A percentile compares a stretch with the other conserved stretches of the same genome.
phyloP scores from a whole-genome alignment of 176 grass and related monocot species.

The Typha latifolia region DNA sequence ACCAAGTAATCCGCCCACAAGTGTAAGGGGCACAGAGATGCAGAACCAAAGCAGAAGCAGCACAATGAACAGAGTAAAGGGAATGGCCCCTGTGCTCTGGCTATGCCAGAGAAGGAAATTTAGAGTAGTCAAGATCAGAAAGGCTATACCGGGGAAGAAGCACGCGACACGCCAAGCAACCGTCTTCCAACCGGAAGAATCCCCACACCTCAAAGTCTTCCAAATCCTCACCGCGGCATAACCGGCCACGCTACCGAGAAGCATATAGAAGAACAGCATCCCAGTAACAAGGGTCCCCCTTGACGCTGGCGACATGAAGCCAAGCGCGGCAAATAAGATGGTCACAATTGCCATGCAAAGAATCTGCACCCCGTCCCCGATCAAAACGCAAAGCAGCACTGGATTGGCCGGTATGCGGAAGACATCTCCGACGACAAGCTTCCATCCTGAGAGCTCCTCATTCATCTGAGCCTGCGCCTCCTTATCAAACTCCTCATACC shows the following conservation, averaged over 20 bases:
- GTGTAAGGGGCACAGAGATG: conserved; percentile 57
- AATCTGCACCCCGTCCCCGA: conserved; percentile 57
- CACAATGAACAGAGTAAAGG: conserved; percentile 28
- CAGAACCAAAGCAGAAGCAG: conserved; percentile 47
- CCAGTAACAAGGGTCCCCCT: conserved; percentile 42
- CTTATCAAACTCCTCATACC: conserved; percentile 35
- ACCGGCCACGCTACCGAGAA: conserved; percentile 33
- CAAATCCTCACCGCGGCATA: conserved; percentile 43
- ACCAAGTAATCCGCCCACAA: conserved; percentile 34
- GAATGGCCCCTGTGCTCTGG: conserved; percentile 56
- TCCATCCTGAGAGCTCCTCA: conserved; percentile 49
- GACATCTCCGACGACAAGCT: conserved; percentile 39
- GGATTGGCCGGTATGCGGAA: conserved; percentile 42
- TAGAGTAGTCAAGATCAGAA: conserved; percentile 35
- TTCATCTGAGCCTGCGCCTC: conserved; percentile 19
- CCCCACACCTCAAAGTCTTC: conserved; percentile 36
- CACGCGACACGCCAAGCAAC: conserved; percentile 34
- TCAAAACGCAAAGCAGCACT: conserved; percentile 39
- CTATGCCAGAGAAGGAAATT: conserved; percentile 63
- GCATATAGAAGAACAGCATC: conserved; percentile 53
- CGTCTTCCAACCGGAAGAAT: conserved; percentile 30
- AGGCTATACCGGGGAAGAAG: conserved; percentile 39
- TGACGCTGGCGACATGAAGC: conserved; percentile 69
- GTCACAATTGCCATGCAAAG: conserved; percentile 51
- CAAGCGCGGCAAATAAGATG: conserved; percentile 66